Evolutionary conservation across 2,329 filamentous ascomycete species (phyloP), one percentile per base, ranked within the genome.

Genomic region (Nigrospora sphaerica): DNA sequence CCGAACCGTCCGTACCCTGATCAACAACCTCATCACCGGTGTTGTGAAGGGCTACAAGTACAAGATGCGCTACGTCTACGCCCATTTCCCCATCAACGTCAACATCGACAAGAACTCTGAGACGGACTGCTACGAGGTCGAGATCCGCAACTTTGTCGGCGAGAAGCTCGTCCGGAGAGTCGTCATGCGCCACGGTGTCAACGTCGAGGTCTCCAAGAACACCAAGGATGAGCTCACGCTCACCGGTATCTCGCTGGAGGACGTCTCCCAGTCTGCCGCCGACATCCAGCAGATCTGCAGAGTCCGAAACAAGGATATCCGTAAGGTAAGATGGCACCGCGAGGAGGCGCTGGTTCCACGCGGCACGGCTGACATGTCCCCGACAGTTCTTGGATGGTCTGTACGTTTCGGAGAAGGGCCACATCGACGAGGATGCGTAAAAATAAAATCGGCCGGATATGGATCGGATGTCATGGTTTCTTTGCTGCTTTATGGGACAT

Each of bases 21-120:
- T 98, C 82, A 88, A 95, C 83, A 98, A 98, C 86, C 73, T 98
- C 77, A 88, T 98, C 74, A 85, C 91, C 65, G 93, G 93, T 74
- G 93, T 98, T 61, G 98, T 93, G 72, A 95, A 92, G 81, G 93
- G 93, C 62, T 98, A 86, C 88, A 95, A 95, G 81, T 98, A 98
- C 87, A 98, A 98, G 88, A 97, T 98, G 92, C 89, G 95, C 68
- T 98, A 98, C 80, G 93, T 98, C 75, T 98, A 98, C 74, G 93
- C 93, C 72, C 93, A 98, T 86, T 98, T 98, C 72, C 93, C 93
- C 76, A 98, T 98, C 89, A 98, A 98, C 83, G 92, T 98, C 79
- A 97, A 96, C 82, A 75, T 98, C 62, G 90, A 95, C 66, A 91
- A 96, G 86, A 92, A 92, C 83, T 71, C 73, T 67, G 93, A 97